phyloP scores from a whole-genome alignment of 257 asterid species.

The Lavandula angustifolia region DNA sequence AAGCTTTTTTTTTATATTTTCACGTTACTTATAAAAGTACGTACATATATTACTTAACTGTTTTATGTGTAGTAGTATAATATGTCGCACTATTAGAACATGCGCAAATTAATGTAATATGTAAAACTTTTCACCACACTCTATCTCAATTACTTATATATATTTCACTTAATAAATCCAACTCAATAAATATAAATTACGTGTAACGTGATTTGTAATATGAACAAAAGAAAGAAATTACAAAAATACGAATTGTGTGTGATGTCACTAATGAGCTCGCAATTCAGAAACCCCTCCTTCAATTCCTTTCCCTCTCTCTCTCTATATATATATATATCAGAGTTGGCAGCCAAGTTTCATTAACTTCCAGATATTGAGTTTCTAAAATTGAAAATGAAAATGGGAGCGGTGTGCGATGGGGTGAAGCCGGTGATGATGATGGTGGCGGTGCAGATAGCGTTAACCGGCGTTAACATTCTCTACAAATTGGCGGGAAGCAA shows the following conservation, averaged over 20 bases:
- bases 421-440: conserved; percentile 62
- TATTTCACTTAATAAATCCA: neutral
- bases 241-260: no score
- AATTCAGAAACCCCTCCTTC: neutral
- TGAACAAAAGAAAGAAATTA: no score
- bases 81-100: no score
- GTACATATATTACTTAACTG: no score
- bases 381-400: neutral
- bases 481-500: conserved; percentile 54
- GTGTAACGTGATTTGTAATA: no score
- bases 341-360: neutral
- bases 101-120: no score
- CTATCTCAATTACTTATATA: neutral
- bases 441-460: conserved; percentile 46
- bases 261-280: neutral
- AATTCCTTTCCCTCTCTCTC: neutral
- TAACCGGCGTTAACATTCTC: conserved; percentile 44
- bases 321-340: neutral
- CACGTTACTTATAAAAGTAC: no score
- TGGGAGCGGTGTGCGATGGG: conserved; percentile 49
- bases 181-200: no score
- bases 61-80: no score
- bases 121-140: neutral
- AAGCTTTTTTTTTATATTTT: no score
- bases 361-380: no score